phyloP scores from a whole-genome alignment of 2,329 filamentous ascomycete species.

The Eutypa lata region DNA sequence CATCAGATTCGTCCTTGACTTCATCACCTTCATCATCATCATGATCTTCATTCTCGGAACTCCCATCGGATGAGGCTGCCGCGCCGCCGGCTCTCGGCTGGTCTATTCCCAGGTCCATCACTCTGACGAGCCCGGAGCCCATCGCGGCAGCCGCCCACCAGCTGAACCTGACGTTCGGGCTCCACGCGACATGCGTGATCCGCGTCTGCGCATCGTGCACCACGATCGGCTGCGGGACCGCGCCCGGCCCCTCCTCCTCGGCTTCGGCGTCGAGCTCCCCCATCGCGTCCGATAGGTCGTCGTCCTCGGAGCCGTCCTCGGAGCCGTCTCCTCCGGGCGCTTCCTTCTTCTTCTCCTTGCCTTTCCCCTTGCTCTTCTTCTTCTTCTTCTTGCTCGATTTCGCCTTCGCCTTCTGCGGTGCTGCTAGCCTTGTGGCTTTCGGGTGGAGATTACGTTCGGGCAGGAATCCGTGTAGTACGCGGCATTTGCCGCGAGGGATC shows the following conservation, averaged over 20 bases:
- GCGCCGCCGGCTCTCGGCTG: neutral
- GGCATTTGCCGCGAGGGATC: conserved; percentile 41
- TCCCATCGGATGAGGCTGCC: neutral
- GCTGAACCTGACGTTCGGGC: conserved; percentile 62
- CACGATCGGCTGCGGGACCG: conserved; percentile 38
- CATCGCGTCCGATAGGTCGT: conserved; percentile 4
- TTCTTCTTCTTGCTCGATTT: conserved; percentile 29
- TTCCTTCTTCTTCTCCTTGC: conserved; percentile 19
- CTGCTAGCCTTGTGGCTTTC: conserved; percentile 33
- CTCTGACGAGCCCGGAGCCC: conserved; percentile 63
- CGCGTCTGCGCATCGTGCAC: conserved; percentile 63
- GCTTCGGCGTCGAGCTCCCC: conserved; percentile 25
- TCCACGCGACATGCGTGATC: conserved; percentile 63
- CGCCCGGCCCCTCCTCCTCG: conserved; percentile 18
- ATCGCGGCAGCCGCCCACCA: conserved; percentile 66
- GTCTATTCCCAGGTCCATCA: conserved; percentile 61
- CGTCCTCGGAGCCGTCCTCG: conserved; percentile 29
- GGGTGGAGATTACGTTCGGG: conserved; percentile 49
- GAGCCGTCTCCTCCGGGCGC: conserved; percentile 11
- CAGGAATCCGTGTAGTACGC: conserved; percentile 51
- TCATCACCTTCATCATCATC: conserved; percentile 10
- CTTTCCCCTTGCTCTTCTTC: conserved; percentile 16
- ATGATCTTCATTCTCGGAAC: conserved; percentile 3
- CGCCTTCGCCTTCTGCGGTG: conserved; percentile 33
- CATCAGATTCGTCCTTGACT: neutral